phyloP scores from a whole-genome alignment of 2,329 filamentous ascomycete genomes.

The Fusarium sp. region DNA sequence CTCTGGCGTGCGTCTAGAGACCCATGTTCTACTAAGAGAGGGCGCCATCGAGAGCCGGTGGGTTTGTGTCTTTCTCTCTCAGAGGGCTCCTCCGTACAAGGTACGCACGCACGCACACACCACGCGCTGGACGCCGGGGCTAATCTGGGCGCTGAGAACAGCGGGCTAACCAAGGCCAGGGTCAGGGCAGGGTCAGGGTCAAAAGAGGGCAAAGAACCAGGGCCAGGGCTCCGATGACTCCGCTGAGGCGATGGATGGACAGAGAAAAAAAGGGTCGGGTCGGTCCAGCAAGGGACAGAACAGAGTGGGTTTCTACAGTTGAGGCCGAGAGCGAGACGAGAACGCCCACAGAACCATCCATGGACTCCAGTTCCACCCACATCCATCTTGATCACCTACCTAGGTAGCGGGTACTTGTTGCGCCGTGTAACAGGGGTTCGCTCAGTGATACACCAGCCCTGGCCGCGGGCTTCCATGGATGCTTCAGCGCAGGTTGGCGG shows the following conservation, averaged over 20 bases:
- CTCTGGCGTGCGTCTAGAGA: conserved; percentile 14
- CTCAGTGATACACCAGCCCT: conserved; percentile 2
- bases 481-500: conserved; percentile 3
- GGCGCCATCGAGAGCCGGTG: conserved; percentile 9
- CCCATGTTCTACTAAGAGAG: neutral
- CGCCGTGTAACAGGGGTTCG: conserved; percentile 1
- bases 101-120: neutral
- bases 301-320: neutral
- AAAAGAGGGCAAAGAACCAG: conserved; percentile 15
- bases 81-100: conserved; percentile 13
- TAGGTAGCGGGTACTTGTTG: neutral
- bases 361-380: neutral
- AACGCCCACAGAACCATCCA: neutral
- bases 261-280: neutral
- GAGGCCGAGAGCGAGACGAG: neutral
- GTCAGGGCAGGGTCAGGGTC: conserved; percentile 22
- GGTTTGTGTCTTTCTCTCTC: conserved; percentile 16
- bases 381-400: conserved; percentile 1
- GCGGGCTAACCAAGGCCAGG: conserved; percentile 28
- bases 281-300: neutral
- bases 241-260: conserved; percentile 6
- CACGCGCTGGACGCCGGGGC: neutral
- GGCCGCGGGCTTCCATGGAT: neutral
- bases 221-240: conserved; percentile 8
- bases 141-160: conserved; percentile 41